phyloP scores from a whole-genome alignment of 345 rosid species.

The Salix koriyanagi region DNA sequence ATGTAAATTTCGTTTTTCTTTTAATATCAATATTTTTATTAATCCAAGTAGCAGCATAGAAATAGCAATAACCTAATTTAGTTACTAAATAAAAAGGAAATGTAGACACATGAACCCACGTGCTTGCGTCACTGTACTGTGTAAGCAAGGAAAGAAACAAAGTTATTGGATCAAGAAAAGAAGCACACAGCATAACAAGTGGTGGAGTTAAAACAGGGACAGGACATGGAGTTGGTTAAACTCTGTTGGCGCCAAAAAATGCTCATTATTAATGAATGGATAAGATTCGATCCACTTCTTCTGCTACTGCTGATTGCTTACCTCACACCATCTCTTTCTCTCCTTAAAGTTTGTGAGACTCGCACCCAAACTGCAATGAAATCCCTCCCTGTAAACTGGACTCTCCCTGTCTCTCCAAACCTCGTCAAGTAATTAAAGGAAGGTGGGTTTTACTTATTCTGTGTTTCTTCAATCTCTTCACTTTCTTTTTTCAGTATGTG shows the following conservation, averaged over 20 bases:
- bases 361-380: neutral
- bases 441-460: neutral
- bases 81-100: too few relatives aligned
- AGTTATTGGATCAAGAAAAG: neutral
- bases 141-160: neutral
- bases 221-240: slow-evolving; percentile 5
- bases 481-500: neutral
- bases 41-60: too few relatives aligned
- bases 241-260: slow-evolving; percentile 38
- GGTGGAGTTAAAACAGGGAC: neutral
- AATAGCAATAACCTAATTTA: too few relatives aligned
- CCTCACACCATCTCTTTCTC: slow-evolving; percentile 6
- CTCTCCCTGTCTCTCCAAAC: neutral
- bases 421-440: neutral
- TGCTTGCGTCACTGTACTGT: neutral
- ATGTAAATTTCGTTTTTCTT: too few relatives aligned
- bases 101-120: neutral
- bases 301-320: slow-evolving; percentile 9
- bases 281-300: slow-evolving; percentile 34
- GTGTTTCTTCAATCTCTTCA: neutral
- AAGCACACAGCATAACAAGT: neutral
- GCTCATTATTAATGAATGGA: neutral
- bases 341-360: neutral
- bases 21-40: too few relatives aligned
- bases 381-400: neutral